A percentile compares a stretch with the other conserved stretches of the same genome.
These are phyloP conservation scores for Hortiboletus campestris DNA, from an alignment of 768 basidiomycete genomes.

Conservation along the genomic window DNA sequence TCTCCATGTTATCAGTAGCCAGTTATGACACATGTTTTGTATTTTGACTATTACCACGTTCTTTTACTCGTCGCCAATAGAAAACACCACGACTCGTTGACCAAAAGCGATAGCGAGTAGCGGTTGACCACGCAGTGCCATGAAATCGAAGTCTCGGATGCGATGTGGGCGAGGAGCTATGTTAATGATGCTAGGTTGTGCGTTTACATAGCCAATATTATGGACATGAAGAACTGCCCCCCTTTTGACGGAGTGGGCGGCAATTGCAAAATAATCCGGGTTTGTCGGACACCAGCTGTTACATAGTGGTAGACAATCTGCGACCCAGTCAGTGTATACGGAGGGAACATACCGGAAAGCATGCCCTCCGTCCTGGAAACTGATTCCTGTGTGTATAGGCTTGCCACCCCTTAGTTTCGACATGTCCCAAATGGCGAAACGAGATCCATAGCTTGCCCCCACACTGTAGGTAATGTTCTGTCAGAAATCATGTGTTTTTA, in stretches of 20 bases:
- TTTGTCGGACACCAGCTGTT: conserved; percentile 75
- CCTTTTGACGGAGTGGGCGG: conserved; percentile 52
- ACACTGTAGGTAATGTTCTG: conserved; percentile 43
- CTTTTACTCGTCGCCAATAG: conserved; percentile 59
- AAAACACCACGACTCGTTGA: conserved; percentile 54
- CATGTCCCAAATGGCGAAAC: conserved; percentile 76
- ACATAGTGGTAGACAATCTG: neutral
- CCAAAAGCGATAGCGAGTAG: conserved; percentile 69
- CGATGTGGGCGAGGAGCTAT: conserved; percentile 62
- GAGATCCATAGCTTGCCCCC: conserved; percentile 71
- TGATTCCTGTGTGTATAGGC: conserved; percentile 58
- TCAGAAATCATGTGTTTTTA: neutral
- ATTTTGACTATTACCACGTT: conserved; percentile 4
- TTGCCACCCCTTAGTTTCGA: conserved; percentile 71
- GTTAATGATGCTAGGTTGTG: conserved; percentile 58
- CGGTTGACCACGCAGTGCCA: conserved; percentile 57
- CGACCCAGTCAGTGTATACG: neutral
- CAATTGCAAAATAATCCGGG: conserved; percentile 76
- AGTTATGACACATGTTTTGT: conserved; percentile 23
- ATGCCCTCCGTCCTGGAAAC: conserved; percentile 65
- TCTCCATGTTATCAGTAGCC: conserved; percentile 11
- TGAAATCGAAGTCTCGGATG: conserved; percentile 76
- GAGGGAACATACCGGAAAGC: conserved; percentile 54
- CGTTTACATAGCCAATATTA: conserved; percentile 61
- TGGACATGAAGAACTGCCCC: conserved; percentile 72